Percentiles rank a stretch among this genome's conserved stretches.
Evolutionary conservation across 805 yeast species (phyloP).

Genomic region (Ogataea salicorniae): DNA sequence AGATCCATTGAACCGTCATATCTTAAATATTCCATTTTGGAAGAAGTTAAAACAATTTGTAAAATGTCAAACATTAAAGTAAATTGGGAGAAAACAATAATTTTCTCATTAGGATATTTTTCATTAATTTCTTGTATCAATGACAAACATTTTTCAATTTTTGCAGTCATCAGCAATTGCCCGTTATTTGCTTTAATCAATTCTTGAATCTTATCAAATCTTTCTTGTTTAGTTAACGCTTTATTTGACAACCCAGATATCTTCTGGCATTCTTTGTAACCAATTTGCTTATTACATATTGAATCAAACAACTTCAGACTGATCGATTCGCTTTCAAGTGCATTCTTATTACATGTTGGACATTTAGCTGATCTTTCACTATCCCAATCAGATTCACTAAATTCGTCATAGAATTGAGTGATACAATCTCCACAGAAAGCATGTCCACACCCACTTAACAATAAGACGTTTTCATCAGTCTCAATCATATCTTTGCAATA

Average conservation of each 20-base stretch:
- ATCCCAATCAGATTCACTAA: constrained; percentile 31
- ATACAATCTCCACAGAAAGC: constrained; percentile 58
- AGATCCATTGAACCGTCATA: constrained; percentile 85
- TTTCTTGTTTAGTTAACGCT: constrained; percentile 22
- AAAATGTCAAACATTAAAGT: constrained; percentile 70
- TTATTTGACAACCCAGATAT: constrained; percentile 19
- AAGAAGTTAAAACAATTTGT: constrained; percentile 43
- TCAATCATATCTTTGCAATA: constrained; percentile 54
- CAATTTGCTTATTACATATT: constrained; percentile 28
- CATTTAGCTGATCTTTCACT: constrained; percentile 45
- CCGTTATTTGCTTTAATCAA: constrained; percentile 33
- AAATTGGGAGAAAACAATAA: constrained; percentile 83
- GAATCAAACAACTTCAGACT: constrained; percentile 51
- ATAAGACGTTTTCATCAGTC: constrained; percentile 37
- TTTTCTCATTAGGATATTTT: constrained; percentile 59
- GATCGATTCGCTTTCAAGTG: constrained; percentile 36
- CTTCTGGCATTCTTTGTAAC: constrained; percentile 21
- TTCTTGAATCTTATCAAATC: constrained; percentile 23
- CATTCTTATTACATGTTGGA: constrained; percentile 41
- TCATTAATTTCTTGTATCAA: constrained; percentile 47
- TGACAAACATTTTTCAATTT: constrained; percentile 57
- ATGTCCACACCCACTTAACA: constrained; percentile 70
- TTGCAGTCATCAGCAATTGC: constrained; percentile 57
- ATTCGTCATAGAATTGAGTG: constrained; percentile 44
- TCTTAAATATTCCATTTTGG: constrained; percentile 45